Conservation (phyloP, 2,329 filamentous ascomycete species). For the Blastomyces emzantsi region DNA sequence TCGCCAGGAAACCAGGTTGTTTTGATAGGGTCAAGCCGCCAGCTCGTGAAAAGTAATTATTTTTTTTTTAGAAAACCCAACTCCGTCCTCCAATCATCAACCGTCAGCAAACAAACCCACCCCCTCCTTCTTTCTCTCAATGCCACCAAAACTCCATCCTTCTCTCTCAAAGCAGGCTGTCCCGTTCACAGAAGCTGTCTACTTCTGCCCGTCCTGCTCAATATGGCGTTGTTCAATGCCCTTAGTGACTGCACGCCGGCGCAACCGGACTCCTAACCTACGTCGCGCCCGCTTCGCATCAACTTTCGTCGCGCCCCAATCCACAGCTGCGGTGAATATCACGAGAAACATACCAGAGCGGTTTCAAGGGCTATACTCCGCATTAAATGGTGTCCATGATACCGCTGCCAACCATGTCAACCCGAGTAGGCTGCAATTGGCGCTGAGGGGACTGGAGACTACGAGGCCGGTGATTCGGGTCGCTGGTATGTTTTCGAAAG, state of each 20-base stretch:
- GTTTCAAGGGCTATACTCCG: constrained; percentile 46
- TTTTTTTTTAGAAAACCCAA: not conserved
- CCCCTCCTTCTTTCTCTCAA: constrained; percentile 19
- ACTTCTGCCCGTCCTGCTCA: constrained; percentile 36
- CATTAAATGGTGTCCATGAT: constrained; percentile 44
- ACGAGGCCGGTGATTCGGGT: constrained; percentile 47
- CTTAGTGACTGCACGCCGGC: constrained; percentile 17
- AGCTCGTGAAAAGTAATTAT: not conserved
- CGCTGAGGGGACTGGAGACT: constrained; percentile 48
- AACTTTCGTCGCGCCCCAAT: constrained; percentile 41
- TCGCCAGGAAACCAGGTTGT: not conserved
- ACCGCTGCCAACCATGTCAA: constrained; percentile 49
- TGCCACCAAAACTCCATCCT: constrained; percentile 33
- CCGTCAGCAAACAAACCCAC: not conserved
- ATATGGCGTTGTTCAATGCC: constrained; percentile 29
- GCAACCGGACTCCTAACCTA: constrained; percentile 9
- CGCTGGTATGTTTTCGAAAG: constrained; percentile 36
- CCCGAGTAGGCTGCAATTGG: constrained; percentile 51
- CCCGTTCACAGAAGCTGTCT: constrained; percentile 21
- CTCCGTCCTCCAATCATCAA: not conserved
- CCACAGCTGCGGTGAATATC: constrained; percentile 46
- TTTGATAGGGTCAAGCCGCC: no score
- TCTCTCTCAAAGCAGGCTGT: constrained; percentile 29
- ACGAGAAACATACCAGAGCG: constrained; percentile 45
- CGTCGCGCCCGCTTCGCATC: constrained; percentile 20